phyloP scores from a whole-genome alignment of 2,329 filamentous ascomycete species.

The Elsinoe necatrix region DNA sequence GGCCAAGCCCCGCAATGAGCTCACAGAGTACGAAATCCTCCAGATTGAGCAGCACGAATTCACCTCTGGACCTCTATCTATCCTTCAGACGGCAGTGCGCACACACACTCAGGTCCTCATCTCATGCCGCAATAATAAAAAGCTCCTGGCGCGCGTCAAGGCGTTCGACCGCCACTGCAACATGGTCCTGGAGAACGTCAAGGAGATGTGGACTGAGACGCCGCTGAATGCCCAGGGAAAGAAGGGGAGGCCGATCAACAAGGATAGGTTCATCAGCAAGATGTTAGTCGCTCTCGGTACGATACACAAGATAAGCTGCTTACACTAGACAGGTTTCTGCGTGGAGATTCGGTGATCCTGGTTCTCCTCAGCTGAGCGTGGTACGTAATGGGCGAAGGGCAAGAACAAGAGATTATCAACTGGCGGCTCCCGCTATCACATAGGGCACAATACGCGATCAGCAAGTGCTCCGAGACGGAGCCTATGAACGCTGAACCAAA shows the following conservation, averaged over 20 bases:
- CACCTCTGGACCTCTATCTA: conserved; percentile 73
- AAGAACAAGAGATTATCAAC: neutral
- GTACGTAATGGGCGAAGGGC: neutral
- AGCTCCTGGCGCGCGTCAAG: conserved; percentile 93
- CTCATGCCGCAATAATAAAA: conserved; percentile 95
- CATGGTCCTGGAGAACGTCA: conserved; percentile 95
- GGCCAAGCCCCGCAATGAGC: conserved; percentile 77
- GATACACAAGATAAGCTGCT: neutral
- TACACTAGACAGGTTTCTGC: conserved; percentile 46
- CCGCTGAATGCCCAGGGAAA: conserved; percentile 74
- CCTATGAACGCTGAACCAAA: neutral
- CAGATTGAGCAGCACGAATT: conserved; percentile 74
- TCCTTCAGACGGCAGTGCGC: conserved; percentile 93
- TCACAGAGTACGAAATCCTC: conserved; percentile 89
- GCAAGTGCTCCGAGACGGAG: too few relatives aligned
- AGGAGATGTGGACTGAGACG: conserved; percentile 99
- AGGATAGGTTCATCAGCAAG: conserved; percentile 97
- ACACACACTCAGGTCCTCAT: conserved; percentile 94
- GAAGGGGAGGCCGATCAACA: conserved; percentile 86
- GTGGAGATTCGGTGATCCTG: conserved; percentile 77
- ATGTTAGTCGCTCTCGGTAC: conserved; percentile 48
- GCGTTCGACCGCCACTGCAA: conserved; percentile 98
- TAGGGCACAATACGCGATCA: too few relatives aligned
- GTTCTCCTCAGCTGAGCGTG: conserved; percentile 65
- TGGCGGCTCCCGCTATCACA: too few relatives aligned